Evolutionary conservation across 2,329 filamentous ascomycete species (phyloP).

Genomic region (Aspergillus flavus): DNA sequence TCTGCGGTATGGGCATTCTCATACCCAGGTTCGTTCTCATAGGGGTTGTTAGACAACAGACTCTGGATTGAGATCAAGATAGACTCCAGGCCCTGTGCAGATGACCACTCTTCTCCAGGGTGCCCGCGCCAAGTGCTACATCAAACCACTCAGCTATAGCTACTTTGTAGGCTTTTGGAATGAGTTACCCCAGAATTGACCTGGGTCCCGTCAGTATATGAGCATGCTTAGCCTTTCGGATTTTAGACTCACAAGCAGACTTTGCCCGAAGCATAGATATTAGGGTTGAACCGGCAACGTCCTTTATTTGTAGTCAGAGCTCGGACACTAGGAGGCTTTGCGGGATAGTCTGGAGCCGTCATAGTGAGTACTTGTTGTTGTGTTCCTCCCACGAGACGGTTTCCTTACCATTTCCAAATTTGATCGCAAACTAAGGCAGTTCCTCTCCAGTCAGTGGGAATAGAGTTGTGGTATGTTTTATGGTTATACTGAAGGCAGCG

Average conservation of each 20-base stretch:
- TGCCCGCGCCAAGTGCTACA: conserved; percentile 88
- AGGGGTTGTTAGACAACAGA: conserved; percentile 89
- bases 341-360: conserved; percentile 73
- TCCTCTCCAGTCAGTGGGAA: conserved; percentile 2
- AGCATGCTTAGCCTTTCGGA: neutral
- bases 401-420: conserved; percentile 70
- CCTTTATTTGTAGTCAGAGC: conserved; percentile 88
- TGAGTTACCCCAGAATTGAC: conserved; percentile 78
- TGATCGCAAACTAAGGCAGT: conserved; percentile 67
- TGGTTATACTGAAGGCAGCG: neutral
- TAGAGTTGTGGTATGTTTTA: neutral
- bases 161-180: neutral
- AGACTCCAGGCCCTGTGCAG: conserved; percentile 91
- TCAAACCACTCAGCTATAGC: conserved; percentile 14
- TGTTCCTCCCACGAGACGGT: neutral
- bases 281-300: conserved; percentile 89
- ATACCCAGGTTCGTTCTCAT: conserved; percentile 94
- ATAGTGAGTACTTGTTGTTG: conserved; percentile 1
- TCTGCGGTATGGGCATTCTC: conserved; percentile 69
- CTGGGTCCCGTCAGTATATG: conserved; percentile 48
- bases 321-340: conserved; percentile 60
- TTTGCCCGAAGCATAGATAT: conserved; percentile 89
- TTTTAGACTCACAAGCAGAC: conserved; percentile 75
- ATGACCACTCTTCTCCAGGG: conserved; percentile 91
- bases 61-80: conserved; percentile 95